Conservation (phyloP, 352 stramenopile species). For the Globisporangium apiculatum region DNA sequence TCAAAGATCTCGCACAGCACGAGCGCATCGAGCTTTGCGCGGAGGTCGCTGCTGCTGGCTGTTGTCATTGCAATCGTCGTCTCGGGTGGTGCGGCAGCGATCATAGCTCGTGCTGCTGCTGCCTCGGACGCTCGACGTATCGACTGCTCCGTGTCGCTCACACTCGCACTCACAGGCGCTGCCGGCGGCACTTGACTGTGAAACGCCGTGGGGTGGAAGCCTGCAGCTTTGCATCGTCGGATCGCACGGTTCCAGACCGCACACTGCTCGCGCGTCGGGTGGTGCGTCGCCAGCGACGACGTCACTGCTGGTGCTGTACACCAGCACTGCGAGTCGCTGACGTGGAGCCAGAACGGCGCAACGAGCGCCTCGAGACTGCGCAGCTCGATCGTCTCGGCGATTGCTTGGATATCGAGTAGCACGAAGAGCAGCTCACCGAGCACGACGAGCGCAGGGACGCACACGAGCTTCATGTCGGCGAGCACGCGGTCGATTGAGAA, state of each 20-base stretch:
- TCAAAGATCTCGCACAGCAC: slow-evolving; percentile 64
- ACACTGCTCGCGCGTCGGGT: slow-evolving; percentile 21
- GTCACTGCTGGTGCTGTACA: not conserved
- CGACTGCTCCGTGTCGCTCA: no score
- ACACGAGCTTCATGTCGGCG: slow-evolving; percentile 25
- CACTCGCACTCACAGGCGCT: not conserved
- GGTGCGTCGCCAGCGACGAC: slow-evolving; percentile 1
- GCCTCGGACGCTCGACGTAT: no score
- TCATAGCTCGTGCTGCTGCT: not conserved
- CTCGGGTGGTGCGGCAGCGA: not conserved
- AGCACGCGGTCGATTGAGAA: slow-evolving; percentile 43
- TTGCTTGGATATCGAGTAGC: slow-evolving; percentile 21
- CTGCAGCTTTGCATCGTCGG: slow-evolving; percentile 38
- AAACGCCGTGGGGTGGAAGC: slow-evolving; percentile 21
- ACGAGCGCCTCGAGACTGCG: slow-evolving; percentile 27
- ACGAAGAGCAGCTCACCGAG: slow-evolving; percentile 53
- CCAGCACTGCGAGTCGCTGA: not conserved
- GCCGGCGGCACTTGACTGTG: not conserved
- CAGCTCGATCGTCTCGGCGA: slow-evolving; percentile 19
- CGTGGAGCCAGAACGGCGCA: slow-evolving; percentile 43
- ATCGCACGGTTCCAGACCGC: slow-evolving; percentile 66
- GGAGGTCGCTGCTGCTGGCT: slow-evolving; percentile 15
- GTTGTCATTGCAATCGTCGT: not conserved
- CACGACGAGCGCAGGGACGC: slow-evolving; percentile 28
- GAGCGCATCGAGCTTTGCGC: slow-evolving; percentile 27